Percentiles rank a stretch among this genome's conserved stretches.
These are phyloP conservation scores for Aspergillus nomiae DNA, from an alignment of 2,329 filamentous ascomycete species.

Conservation along the genomic window DNA sequence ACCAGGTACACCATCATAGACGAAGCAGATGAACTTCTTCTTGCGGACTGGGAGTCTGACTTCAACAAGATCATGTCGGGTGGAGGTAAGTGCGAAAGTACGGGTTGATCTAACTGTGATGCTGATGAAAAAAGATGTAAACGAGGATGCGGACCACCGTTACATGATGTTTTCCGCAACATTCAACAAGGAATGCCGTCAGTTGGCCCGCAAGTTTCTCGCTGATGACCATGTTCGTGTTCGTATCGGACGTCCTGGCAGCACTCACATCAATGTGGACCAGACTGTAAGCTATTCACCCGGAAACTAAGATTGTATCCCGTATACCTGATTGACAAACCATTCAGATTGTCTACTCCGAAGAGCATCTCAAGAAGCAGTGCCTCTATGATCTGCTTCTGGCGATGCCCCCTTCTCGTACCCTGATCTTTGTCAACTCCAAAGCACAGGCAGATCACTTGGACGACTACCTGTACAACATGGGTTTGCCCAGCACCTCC, in stretches of 20 bases:
- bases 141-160: constrained; percentile 69
- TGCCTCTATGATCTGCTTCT: constrained; percentile 73
- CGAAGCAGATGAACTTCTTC: constrained; percentile 91
- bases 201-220: constrained; percentile 76
- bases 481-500: constrained; percentile 76
- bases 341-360: constrained; percentile 63
- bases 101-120: constrained; percentile 5
- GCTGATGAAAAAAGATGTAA: constrained; percentile 57
- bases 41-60: constrained; percentile 74
- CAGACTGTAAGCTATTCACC: constrained; percentile 56
- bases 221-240: constrained; percentile 74
- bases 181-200: constrained; percentile 78
- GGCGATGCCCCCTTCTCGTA: constrained; percentile 70
- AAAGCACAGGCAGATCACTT: constrained; percentile 77
- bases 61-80: constrained; percentile 76
- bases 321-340: background rate
- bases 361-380: constrained; percentile 67
- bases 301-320: background rate
- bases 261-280: constrained; percentile 77
- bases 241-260: constrained; percentile 83
- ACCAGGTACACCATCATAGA: constrained; percentile 73
- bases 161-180: constrained; percentile 92
- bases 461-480: constrained; percentile 85
- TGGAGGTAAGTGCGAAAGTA: constrained; percentile 63
- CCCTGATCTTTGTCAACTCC: constrained; percentile 86